These are phyloP conservation scores for Aspergillus hancockii DNA, from an alignment of 495 filamentous ascomycete genomes.

Conservation along the genomic window DNA sequence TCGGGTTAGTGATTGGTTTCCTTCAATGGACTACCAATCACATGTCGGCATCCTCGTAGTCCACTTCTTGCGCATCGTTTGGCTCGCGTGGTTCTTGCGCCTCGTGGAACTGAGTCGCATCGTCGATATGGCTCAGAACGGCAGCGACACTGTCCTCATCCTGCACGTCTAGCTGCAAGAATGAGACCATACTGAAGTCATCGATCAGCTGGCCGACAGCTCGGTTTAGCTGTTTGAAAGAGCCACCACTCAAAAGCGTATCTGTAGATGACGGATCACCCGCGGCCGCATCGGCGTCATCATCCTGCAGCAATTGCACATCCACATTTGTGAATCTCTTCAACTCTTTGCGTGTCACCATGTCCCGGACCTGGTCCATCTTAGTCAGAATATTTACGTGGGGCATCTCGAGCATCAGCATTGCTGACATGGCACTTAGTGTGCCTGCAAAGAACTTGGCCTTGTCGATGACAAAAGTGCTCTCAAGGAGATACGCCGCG, in stretches of 20 bases:
- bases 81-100: slow-evolving; percentile 92
- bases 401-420: slow-evolving; percentile 96
- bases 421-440: slow-evolving; percentile 93
- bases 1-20: neutral
- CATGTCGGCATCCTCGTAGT: slow-evolving; percentile 56
- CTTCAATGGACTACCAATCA: slow-evolving; percentile 9
- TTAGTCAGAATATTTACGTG: slow-evolving; percentile 94
- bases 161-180: slow-evolving; percentile 83
- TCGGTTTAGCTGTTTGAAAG: slow-evolving; percentile 75
- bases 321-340: slow-evolving; percentile 88
- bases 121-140: slow-evolving; percentile 95
- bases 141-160: slow-evolving; percentile 91
- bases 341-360: slow-evolving; percentile 76
- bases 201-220: slow-evolving; percentile 90
- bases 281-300: slow-evolving; percentile 42
- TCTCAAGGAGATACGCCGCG: slow-evolving; percentile 93
- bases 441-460: slow-evolving; percentile 97
- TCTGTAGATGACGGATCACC: slow-evolving; percentile 59
- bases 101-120: slow-evolving; percentile 93
- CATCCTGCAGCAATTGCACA: slow-evolving; percentile 71
- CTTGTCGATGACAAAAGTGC: slow-evolving; percentile 90
- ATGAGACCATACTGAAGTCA: slow-evolving; percentile 97
- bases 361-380: slow-evolving; percentile 92
- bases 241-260: slow-evolving; percentile 73
- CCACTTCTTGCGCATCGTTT: slow-evolving; percentile 71